These are phyloP conservation scores for Stereocaulon alpinum DNA, from an alignment of 495 filamentous ascomycete genomes.

Conservation along the genomic window DNA sequence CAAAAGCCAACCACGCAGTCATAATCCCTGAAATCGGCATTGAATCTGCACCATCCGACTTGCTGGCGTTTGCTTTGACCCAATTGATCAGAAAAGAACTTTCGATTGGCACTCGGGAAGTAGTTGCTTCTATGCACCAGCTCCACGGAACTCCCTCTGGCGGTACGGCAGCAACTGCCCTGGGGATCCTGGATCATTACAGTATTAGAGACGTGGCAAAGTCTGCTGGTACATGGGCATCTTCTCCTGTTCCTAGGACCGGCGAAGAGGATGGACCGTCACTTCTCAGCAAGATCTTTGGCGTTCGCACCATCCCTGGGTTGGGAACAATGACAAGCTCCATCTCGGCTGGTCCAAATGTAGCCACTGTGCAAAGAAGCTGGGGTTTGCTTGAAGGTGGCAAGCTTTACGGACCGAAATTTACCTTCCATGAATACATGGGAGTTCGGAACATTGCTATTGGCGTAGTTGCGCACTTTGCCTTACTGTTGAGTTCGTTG, in stretches of 20 bases:
- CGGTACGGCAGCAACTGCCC: slow-evolving; percentile 56
- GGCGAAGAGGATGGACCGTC: slow-evolving; percentile 27
- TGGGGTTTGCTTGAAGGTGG: slow-evolving; percentile 60
- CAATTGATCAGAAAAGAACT: slow-evolving; percentile 51
- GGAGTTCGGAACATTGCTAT: slow-evolving; percentile 47
- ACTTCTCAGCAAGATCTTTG: slow-evolving; percentile 40
- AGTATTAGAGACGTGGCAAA: slow-evolving; percentile 44
- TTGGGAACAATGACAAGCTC: slow-evolving; percentile 60
- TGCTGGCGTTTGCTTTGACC: slow-evolving; percentile 62
- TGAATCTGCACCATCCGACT: slow-evolving; percentile 77
- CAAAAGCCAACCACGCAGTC: slow-evolving; percentile 66
- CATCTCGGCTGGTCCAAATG: slow-evolving; percentile 47
- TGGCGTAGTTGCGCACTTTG: slow-evolving; percentile 48
- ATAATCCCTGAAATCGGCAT: slow-evolving; percentile 80
- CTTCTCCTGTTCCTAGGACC: slow-evolving; percentile 50
- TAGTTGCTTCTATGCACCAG: slow-evolving; percentile 51
- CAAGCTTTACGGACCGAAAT: slow-evolving; percentile 60
- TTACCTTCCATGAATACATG: slow-evolving; percentile 61
- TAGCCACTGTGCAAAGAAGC: slow-evolving; percentile 59
- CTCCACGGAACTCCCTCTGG: slow-evolving; percentile 61
- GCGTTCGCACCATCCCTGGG: slow-evolving; percentile 49
- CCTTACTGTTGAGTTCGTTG: slow-evolving; percentile 39
- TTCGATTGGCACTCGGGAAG: slow-evolving; percentile 43
- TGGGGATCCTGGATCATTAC: slow-evolving; percentile 55
- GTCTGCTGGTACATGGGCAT: slow-evolving; percentile 49